Conservation (phyloP, 345 rosid species). For the Odontarrhena argentea region DNA sequence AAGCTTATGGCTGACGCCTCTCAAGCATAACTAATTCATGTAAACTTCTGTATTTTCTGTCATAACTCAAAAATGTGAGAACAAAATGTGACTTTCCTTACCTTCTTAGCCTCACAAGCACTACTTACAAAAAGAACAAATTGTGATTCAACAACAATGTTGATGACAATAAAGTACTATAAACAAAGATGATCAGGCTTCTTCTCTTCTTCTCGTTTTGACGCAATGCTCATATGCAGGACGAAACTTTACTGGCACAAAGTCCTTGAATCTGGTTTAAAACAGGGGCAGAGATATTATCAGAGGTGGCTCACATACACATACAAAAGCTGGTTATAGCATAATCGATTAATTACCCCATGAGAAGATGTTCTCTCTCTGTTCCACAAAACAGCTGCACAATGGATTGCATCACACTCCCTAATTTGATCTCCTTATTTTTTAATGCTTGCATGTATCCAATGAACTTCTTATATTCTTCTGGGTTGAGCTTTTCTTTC, state of each 20-base stretch:
- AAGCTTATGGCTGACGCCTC: constrained; percentile 18
- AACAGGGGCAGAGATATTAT: constrained; percentile 4
- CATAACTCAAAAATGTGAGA: neutral
- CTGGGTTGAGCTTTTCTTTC: constrained; percentile 64
- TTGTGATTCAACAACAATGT: constrained; percentile 13
- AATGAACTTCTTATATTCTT: constrained; percentile 82
- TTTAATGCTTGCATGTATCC: constrained; percentile 84
- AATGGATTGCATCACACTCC: constrained; percentile 61
- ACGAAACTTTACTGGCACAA: constrained; percentile 67
- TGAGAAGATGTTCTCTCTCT: constrained; percentile 69
- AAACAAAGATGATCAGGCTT: constrained; percentile 16
- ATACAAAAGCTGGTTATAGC: neutral
- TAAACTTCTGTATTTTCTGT: neutral
- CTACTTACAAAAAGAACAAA: constrained; percentile 21
- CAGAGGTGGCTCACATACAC: neutral
- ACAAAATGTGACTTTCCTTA: neutral
- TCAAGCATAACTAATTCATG: constrained; percentile 12
- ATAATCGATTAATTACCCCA: constrained; percentile 47
- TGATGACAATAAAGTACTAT: neutral
- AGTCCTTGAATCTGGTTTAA: constrained; percentile 75
- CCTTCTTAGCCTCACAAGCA: constrained; percentile 1
- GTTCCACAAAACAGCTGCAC: constrained; percentile 65
- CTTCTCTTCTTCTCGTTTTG: constrained; percentile 43
- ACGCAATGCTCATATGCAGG: constrained; percentile 71
- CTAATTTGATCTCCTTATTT: constrained; percentile 68